phyloP scores from a whole-genome alignment of 139 green algal genomes.

The Micractinium conductrix region DNA sequence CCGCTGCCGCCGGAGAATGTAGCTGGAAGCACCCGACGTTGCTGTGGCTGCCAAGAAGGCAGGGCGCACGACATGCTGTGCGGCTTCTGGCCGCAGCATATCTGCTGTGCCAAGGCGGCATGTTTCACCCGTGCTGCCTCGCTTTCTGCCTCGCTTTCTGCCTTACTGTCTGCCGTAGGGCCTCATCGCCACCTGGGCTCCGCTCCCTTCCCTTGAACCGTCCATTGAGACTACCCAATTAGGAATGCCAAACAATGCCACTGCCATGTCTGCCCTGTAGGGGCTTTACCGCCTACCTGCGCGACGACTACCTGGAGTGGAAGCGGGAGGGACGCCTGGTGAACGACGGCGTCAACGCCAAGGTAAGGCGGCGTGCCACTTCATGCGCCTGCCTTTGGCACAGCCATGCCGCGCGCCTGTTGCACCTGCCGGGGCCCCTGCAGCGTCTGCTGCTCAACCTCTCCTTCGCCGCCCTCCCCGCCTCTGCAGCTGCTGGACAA shows the following conservation, averaged over 20 bases:
- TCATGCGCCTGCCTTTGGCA: not conserved
- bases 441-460: not conserved
- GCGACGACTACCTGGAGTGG: constrained; percentile 93
- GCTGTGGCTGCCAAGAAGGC: no score
- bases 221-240: no score
- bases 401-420: not conserved
- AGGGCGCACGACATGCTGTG: no score
- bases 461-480: not conserved
- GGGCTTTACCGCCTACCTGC: constrained; percentile 94
- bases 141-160: no score
- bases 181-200: no score
- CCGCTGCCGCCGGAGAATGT: no score
- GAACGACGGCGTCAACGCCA: constrained; percentile 87
- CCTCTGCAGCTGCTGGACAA: constrained; percentile 54
- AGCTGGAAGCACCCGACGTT: no score
- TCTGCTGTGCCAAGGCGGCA: not conserved
- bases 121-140: no score
- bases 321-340: constrained; percentile 93
- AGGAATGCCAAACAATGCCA: no score
- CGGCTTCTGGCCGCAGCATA: not conserved
- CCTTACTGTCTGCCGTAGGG: no score
- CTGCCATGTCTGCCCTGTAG: no score
- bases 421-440: not conserved
- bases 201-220: not conserved
- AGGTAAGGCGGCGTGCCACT: constrained; percentile 38